Percentiles rank a stretch among this genome's conserved stretches.
phyloP scores from a whole-genome alignment of 768 basidiomycete genomes.

The Mycena vulgaris region DNA sequence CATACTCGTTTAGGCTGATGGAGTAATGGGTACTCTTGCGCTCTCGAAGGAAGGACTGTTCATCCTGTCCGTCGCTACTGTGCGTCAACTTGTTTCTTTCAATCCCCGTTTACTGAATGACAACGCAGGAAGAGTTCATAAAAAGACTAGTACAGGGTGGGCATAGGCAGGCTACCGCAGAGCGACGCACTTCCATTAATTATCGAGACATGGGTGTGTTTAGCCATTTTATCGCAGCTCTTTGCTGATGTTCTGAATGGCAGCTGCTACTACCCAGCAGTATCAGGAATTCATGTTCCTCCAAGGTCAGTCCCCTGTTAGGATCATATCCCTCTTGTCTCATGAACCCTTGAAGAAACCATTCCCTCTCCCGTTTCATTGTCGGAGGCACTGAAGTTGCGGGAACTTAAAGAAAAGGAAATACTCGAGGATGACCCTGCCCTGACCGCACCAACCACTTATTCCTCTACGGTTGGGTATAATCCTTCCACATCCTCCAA shows the following conservation, averaged over 20 bases:
- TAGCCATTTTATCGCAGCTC: conserved; percentile 18
- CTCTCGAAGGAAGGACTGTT: conserved; percentile 85
- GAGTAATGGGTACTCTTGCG: conserved; percentile 72
- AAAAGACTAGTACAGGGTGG: conserved; percentile 82
- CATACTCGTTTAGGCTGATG: conserved; percentile 79
- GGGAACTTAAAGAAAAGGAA: conserved; percentile 67
- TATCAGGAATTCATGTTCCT: conserved; percentile 83
- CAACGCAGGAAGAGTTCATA: conserved; percentile 85
- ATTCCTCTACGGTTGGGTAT: conserved; percentile 33
- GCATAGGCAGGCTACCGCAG: conserved; percentile 73
- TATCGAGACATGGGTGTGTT: conserved; percentile 84
- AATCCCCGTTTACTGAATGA: conserved; percentile 21
- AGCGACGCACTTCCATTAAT: conserved; percentile 70
- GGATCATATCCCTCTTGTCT: conserved; percentile 18
- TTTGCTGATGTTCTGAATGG: conserved; percentile 25
- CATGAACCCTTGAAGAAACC: conserved; percentile 62
- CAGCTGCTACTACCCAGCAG: conserved; percentile 72
- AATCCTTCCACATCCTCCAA: conserved; percentile 46
- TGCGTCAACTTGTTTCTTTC: conserved; percentile 48
- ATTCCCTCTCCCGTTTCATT: conserved; percentile 76
- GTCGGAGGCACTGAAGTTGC: conserved; percentile 70
- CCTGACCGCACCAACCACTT: conserved; percentile 52
- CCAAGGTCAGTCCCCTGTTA: conserved; percentile 59
- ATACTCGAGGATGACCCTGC: conserved; percentile 74
- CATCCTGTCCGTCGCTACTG: conserved; percentile 83